Evolutionary conservation across 441 rosid genomes (phyloP), one percentile per base, ranked within the genome.

Genomic region (Gossypium davidsonii): DNA sequence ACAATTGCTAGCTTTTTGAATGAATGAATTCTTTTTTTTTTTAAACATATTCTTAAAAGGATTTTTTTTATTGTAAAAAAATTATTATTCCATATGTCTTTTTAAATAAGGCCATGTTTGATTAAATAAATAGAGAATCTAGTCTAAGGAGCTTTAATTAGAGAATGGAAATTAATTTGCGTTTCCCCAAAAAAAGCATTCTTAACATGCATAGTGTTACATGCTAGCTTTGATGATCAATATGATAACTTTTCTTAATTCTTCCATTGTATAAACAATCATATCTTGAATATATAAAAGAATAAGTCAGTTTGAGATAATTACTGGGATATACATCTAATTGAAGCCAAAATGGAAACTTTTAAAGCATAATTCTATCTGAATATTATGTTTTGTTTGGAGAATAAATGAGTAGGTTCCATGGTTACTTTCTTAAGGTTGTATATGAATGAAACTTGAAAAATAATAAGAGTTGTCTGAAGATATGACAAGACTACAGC

Each of bases 401-500:
- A 25, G 18, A 58, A 58, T 12, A 5, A 11, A 11, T 21, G 20
- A 4, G 21, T 61, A 44, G 46, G 26, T 26, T n/a, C 26, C 34
- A 37, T 5, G 4, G 68, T 34, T n/a, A 7, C 9, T 60, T 25
- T 46, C 34, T 31, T 42, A 17, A 71, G 51, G n/a, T 59, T 26
- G 28, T 14, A 57, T 8, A 34, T 59, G 46, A 12, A 31, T 60
- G 21, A 60, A 60, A 60, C 65, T 60, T 60, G 21, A 57, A 10
- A 10, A 21, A 21, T 57, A 57, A 60, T 28, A 26, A 26, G 42
- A 59, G 31, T 4, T 59, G 9, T 59, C 42, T 14, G 64, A 26
- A 57, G 18, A 74, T 59, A 17, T 55, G 46, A 67, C 7, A 26
- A 60, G 65, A 67, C 60, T 64, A 60, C 69, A 66, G 42, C 23